phyloP scores from a whole-genome alignment of 345 rosid genomes.

The Corchorus capsularis region DNA sequence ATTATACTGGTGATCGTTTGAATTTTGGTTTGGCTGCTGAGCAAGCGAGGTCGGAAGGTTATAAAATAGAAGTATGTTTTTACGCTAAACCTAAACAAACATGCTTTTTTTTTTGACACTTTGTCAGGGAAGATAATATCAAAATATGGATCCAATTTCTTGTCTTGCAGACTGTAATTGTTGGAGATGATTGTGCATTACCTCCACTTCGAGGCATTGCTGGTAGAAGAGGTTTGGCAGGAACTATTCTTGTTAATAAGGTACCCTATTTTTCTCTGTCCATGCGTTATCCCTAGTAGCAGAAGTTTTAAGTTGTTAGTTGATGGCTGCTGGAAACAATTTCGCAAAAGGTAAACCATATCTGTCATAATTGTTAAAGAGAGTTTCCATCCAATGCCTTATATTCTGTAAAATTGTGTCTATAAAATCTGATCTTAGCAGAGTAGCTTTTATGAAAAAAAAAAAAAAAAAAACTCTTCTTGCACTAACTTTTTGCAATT shows the following conservation, averaged over 20 bases:
- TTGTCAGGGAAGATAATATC: neutral
- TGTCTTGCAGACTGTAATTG: conserved; percentile 72
- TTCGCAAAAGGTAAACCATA: neutral
- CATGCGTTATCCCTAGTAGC: neutral
- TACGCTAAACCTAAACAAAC: conserved; percentile 2
- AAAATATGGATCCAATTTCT: conserved; percentile 14
- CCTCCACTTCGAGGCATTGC: conserved; percentile 89
- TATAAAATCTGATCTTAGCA: neutral
- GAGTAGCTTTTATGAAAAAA: neutral
- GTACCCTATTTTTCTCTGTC: conserved; percentile 40
- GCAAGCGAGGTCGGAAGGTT: conserved; percentile 99
- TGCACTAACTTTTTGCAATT: conserved; percentile 3
- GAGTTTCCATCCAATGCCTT: neutral
- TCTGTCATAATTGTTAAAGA: neutral
- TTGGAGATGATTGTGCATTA: conserved; percentile 97
- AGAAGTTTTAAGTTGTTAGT: no score
- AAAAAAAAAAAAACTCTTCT: neutral
- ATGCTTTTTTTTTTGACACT: neutral
- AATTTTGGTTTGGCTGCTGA: conserved; percentile 99
- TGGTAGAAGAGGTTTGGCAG: conserved; percentile 97
- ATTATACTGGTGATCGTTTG: conserved; percentile 93
- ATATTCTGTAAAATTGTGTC: no score
- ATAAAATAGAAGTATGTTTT: conserved; percentile 76
- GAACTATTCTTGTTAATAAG: conserved; percentile 92
- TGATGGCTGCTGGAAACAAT: no score